Evolutionary conservation across 2,329 filamentous ascomycete species (phyloP).

Genomic region (Neonectria magnoliae): DNA sequence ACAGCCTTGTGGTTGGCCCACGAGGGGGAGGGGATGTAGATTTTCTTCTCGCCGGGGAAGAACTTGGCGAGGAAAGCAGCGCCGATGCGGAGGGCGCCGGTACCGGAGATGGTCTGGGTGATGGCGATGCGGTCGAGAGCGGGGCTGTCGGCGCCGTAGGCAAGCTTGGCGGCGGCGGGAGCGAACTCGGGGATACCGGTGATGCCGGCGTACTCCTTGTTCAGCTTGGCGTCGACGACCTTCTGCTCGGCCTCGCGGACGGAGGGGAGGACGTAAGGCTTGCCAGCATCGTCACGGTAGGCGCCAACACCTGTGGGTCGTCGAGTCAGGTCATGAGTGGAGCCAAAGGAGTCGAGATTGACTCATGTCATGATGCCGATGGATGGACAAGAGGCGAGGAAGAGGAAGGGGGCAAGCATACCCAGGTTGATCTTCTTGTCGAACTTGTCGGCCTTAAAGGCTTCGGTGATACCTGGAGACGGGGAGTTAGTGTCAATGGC

Average conservation of each 20-base stretch:
- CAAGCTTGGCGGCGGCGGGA: constrained; percentile 87
- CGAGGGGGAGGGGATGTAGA: constrained; percentile 95
- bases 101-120: constrained; percentile 98
- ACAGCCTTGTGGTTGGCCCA: constrained; percentile 99
- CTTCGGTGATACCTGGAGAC: constrained; percentile 85
- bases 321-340: constrained; percentile 33
- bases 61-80: constrained; percentile 92
- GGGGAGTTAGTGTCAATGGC: constrained; percentile 36
- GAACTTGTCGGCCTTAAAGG: constrained; percentile 96
- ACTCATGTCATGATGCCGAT: constrained; percentile 22
- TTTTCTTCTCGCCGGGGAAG: constrained; percentile 91
- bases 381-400: constrained; percentile 18
- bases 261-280: constrained; percentile 96
- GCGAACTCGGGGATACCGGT: constrained; percentile 96
- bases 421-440: constrained; percentile 97
- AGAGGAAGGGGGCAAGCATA: constrained; percentile 52
- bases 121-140: constrained; percentile 85
- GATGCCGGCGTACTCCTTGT: constrained; percentile 99
- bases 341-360: constrained; percentile 21
- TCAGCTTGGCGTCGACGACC: constrained; percentile 78
- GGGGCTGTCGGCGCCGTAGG: constrained; percentile 84
- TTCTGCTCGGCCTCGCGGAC: constrained; percentile 90
- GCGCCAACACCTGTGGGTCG: constrained; percentile 80
- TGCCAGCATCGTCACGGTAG: constrained; percentile 97
- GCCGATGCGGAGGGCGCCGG: constrained; percentile 93